phyloP scores from a whole-genome alignment of 352 stramenopile genomes.

The Vaucheria bursata region DNA sequence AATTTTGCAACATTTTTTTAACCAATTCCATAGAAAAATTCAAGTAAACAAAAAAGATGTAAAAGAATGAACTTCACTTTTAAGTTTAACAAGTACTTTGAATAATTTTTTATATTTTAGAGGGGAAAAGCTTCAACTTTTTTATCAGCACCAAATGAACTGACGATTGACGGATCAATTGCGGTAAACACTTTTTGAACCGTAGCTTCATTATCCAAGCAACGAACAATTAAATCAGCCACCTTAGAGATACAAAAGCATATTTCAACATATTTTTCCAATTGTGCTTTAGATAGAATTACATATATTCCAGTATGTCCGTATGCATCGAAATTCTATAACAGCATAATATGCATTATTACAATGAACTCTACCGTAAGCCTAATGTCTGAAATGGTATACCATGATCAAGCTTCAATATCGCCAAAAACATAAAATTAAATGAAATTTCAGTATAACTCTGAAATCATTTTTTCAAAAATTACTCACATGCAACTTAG shows the following conservation, averaged over 20 bases:
- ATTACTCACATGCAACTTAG: no score
- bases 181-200: conserved; percentile 33
- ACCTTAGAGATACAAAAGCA: background rate
- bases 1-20: no score
- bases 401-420: background rate
- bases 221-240: conserved; percentile 55
- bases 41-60: no score
- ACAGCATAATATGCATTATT: background rate
- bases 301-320: background rate
- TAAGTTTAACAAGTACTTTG: no score
- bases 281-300: background rate
- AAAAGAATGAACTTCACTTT: no score
- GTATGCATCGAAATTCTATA: background rate
- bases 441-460: no score
- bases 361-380: background rate
- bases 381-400: background rate
- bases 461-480: no score
- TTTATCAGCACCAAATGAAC: no score
- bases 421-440: background rate
- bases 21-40: no score
- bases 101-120: no score
- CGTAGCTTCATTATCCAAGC: conserved; percentile 12
- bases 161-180: conserved; percentile 21
- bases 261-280: background rate
- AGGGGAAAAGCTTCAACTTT: no score